Evolutionary conservation across 495 filamentous ascomycete genomes (phyloP), one percentile per base, ranked within the genome.

Genomic region (Penicillium herquei): DNA sequence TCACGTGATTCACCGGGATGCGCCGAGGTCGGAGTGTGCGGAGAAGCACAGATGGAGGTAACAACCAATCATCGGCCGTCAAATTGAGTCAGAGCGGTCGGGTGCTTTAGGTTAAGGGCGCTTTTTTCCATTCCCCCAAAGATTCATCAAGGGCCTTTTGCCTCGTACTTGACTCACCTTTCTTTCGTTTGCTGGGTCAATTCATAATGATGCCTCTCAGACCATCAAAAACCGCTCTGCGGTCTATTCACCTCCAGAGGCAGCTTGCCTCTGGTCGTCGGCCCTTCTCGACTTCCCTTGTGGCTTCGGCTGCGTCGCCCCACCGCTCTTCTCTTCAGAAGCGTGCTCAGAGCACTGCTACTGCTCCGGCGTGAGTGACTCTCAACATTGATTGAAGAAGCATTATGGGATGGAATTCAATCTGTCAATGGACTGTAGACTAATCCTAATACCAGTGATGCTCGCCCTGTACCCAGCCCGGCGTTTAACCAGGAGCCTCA

Each of bases 401-500:
- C 26, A 46, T 11, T 37, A 37, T 14, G 7, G 11, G 30, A 32
- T 21, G 41, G 41, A 44, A 12, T 26, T 26, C 4, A 1, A 26
- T 26, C 21, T 4, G 4, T 44, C 41, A 44, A 44, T 12, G 31
- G 21, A 26, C 21, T 4, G 2, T 26, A 42, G 18, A 32, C 14
- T 50, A 32, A 26, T 26, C 4, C 7, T 1, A 26, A 42, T 32
- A 40, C 9, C 52, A 80, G 76, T 17, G 69, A 72, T 33, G 58
- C 72, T 35, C 74, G 84, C 61, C 80, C 83, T 43, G 77, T 74
- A 14, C 85, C 89, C n/a, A 87, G 85, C 59, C 84, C 87, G 49
- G 74, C 86, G 0, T 91, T 91, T 77, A 89, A 90, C 63, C 80
- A 80, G 65, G 82, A 84, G 61, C 74, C 68, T 55, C 74, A 74